phyloP scores from a whole-genome alignment of 2,329 filamentous ascomycete species.

The Aspergillus fijiensis region DNA sequence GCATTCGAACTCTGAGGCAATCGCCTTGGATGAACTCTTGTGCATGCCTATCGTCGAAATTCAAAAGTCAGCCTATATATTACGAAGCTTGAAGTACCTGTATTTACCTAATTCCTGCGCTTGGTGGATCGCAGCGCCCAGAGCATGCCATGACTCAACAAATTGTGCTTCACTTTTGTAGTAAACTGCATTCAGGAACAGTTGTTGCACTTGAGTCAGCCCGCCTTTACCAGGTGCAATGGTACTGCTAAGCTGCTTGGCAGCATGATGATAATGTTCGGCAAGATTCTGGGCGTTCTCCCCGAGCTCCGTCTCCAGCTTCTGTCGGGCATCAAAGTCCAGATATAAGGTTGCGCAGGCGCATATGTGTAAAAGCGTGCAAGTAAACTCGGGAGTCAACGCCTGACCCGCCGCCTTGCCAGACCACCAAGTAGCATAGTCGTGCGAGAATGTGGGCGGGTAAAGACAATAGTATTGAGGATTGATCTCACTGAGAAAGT shows the following conservation, averaged over 20 bases:
- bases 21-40: constrained; percentile 36
- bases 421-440: constrained; percentile 50
- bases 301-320: constrained; percentile 48
- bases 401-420: constrained; percentile 34
- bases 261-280: constrained; percentile 44
- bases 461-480: constrained; percentile 50
- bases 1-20: constrained; percentile 46
- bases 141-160: constrained; percentile 51
- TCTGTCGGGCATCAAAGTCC: constrained; percentile 36
- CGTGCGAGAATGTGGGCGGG: constrained; percentile 45
- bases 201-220: constrained; percentile 50
- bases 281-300: constrained; percentile 41
- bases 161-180: constrained; percentile 50
- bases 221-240: constrained; percentile 48
- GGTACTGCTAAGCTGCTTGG: constrained; percentile 44
- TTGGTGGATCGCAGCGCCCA: constrained; percentile 47
- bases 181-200: constrained; percentile 51
- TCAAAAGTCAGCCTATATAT: not conserved
- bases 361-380: constrained; percentile 48
- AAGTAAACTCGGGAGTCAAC: constrained; percentile 48
- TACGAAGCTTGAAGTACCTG: not conserved
- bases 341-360: constrained; percentile 49
- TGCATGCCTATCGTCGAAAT: constrained; percentile 29
- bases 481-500: constrained; percentile 48
- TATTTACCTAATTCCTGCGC: constrained; percentile 50